These are phyloP conservation scores for Protea cynaroides DNA, from an alignment of 164 flowering plant genomes.

Conservation along the genomic window DNA sequence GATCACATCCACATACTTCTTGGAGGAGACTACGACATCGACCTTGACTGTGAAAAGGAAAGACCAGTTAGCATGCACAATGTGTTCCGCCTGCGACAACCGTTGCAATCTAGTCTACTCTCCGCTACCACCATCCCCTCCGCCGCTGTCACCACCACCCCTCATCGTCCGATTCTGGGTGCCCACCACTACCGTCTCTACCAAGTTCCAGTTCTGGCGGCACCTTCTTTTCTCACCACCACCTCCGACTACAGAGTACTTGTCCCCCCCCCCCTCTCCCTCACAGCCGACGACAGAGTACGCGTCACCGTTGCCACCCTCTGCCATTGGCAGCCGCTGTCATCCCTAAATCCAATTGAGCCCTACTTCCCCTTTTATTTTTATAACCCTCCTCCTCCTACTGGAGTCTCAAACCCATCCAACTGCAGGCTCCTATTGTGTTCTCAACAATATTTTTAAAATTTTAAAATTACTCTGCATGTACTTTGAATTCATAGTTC, in stretches of 20 bases:
- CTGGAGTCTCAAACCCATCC: slow-evolving; percentile 2
- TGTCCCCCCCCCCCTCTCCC: slow-evolving; percentile 52
- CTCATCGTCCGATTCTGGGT: slow-evolving; percentile 17
- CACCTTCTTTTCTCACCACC: too few relatives aligned
- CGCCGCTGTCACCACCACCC: slow-evolving; percentile 31
- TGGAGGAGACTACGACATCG: background rate
- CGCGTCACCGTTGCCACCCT: slow-evolving; percentile 20
- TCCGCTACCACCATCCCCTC: slow-evolving; percentile 33
- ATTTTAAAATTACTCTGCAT: too few relatives aligned
- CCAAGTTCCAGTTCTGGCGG: slow-evolving; percentile 17
- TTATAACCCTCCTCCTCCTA: slow-evolving; percentile 52
- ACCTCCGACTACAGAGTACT: slow-evolving; percentile 21
- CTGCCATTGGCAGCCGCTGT: slow-evolving; percentile 32
- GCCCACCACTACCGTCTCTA: slow-evolving; percentile 42
- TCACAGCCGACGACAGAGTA: slow-evolving; percentile 17
- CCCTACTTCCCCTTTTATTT: slow-evolving; percentile 80
- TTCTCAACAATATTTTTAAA: background rate
- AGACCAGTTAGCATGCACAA: slow-evolving; percentile 54
- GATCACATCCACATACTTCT: too few relatives aligned
- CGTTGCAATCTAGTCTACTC: slow-evolving; percentile 39
- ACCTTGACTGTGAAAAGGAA: slow-evolving; percentile 9
- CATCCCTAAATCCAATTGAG: slow-evolving; percentile 79
- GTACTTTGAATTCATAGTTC: too few relatives aligned
- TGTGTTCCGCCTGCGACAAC: slow-evolving; percentile 68
- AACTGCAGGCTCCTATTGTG: background rate